These are phyloP conservation scores for Syncephalastrum racemosum DNA, from an alignment of 371 early-diverging fungal genomes.

Conservation along the genomic window DNA sequence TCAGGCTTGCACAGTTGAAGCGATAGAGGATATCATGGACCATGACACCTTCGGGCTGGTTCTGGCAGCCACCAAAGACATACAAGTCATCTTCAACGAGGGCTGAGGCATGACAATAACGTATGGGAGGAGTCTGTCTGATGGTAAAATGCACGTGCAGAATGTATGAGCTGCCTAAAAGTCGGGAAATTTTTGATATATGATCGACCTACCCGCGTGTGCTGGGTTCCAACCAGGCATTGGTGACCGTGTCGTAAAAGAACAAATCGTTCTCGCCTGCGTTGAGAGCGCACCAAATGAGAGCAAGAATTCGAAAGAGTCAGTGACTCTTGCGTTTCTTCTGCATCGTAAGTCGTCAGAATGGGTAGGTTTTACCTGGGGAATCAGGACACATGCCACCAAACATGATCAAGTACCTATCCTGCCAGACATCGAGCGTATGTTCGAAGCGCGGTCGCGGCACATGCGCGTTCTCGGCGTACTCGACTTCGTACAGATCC, in stretches of 20 bases:
- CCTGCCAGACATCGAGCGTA: constrained; percentile 17
- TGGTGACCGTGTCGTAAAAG: constrained; percentile 19
- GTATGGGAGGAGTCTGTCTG: constrained; percentile 19
- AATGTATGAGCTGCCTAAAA: not conserved
- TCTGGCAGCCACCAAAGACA: constrained; percentile 40
- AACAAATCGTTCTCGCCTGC: constrained; percentile 29
- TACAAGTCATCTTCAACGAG: constrained; percentile 30
- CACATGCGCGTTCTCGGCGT: constrained; percentile 1
- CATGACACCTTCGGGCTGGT: constrained; percentile 18
- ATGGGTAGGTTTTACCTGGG: constrained; percentile 3
- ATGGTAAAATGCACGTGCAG: not conserved
- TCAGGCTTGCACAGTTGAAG: constrained; percentile 18
- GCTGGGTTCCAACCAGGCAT: constrained; percentile 24
- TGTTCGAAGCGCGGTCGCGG: constrained; percentile 28
- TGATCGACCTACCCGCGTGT: constrained; percentile 17
- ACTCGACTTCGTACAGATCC: constrained; percentile 10
- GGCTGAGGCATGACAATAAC: constrained; percentile 31
- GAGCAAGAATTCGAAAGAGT: not conserved
- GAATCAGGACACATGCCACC: constrained; percentile 27
- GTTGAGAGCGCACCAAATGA: not conserved
- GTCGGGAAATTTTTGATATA: not conserved
- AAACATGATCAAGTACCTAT: constrained; percentile 24
- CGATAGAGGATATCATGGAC: constrained; percentile 28
- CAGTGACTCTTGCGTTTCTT: not conserved
- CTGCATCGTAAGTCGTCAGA: not conserved